Base-by-base conservation (phyloP, 2,329 filamentous ascomycete genomes). In the Fusarium tricinctum region DNA sequence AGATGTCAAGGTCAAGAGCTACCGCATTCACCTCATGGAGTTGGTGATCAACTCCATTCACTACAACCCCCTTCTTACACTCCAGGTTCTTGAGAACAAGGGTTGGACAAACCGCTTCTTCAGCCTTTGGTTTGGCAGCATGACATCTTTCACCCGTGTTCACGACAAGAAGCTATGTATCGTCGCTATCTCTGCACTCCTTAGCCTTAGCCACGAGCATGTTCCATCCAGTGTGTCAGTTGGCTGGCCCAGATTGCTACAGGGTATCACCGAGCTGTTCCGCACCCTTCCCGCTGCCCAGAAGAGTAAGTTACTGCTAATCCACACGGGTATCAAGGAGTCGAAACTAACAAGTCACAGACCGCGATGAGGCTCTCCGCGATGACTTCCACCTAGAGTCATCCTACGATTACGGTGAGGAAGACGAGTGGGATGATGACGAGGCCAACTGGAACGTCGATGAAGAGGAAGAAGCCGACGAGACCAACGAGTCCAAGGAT, bases 151-250 rank as follows among this genome's bases (percentile, higher is more conserved):
- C 82, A 92, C 89, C 52, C 88, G 96, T 42, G 96, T 99, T 4
- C 96, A 99, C 78, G 96, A 99, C 84, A 99, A 99, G 88, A 99
- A 97, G 85, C 85, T 99, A 26, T 97, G 93, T 66, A 97, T 99
- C 73, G 92, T 94, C 19, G 95, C 94, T 46, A 98, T 99, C 73
- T 91, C 92, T 61, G 87, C 93, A 8, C 88, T 99, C 13, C 87
- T 99, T 51, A 92, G 90, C 45, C 82, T 99, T 60, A 89, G 88
- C 65, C 89, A 90, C 13, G 90, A 92, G 53, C 91, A 97, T 75
- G 92, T 99, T 9, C 96, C 96, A 1, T 84, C 87, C n/a, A 98
- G 94, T 75, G 92, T 99, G 28, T 94, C 97, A 70, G 92, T 94
- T 70, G 96, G 96, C 54, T 99, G 96, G 96, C 95, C 95, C 10